Base-by-base conservation (phyloP, 2,329 filamentous ascomycete genomes). In the Cladosporium sp. region DNA sequence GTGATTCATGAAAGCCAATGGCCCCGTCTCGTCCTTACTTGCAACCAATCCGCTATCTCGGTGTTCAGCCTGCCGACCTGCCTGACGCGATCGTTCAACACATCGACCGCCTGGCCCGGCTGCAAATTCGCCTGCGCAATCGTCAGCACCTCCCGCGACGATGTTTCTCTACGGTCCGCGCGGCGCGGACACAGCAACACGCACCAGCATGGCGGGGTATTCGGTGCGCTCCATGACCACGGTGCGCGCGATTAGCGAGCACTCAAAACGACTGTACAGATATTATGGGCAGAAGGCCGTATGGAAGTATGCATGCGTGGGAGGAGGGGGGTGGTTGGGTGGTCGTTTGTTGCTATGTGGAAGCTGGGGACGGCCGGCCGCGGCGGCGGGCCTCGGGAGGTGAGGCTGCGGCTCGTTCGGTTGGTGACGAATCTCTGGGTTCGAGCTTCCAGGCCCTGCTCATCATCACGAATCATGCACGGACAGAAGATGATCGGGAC, bases 1-100 rank as follows among this genome's bases (percentile, higher is more conserved):
- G 9, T 34, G 28, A 14, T 34, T 50, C 37, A 48, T 54, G 9
- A 53, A 56, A 28, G 31, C 28, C 46, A 42, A 45, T 50, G 42
- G 48, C 48, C 48, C 22, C 35, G 31, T 52, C 42, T 37, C 22
- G n/a, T 18, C 40, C 63, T 72, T 83, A 95, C 91, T 85, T 92
- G 87, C 57, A 98, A 80, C 89, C 92, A 98, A 74, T 97, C 92
- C 70, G 92, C 92, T 65, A 98, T 89, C 68, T 96, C 89, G 62
- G 77, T 73, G 72, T 98, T 96, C 73, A 95, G 75, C 70, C 85
- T 89, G 64, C 81, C 82, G 68, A 97, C 92, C 71, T 89, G 82
- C 71, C 87, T 87, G 62, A 97, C 82, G 65, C 93, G 88, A 63
- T 96, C 91, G 70, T 85, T 87, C 63, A 97, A 81, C 55, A 89